phyloP scores from a whole-genome alignment of 805 yeast genomes.

The Ogataea wickerhamii region DNA sequence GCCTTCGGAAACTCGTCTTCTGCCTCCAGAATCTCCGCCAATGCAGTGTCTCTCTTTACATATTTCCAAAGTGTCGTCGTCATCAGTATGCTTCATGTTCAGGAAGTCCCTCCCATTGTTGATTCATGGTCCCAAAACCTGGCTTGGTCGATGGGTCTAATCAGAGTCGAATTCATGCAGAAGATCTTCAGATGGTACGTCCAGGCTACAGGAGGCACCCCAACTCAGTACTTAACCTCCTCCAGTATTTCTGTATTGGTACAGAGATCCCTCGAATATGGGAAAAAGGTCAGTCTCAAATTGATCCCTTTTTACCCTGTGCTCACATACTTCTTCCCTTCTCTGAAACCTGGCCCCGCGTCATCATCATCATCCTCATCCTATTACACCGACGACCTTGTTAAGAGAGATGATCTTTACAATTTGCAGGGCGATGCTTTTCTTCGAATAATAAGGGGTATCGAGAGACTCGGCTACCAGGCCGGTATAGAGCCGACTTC shows the following conservation, averaged over 20 bases:
- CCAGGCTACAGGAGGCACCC: slow-evolving; percentile 86
- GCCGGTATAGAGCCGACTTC: slow-evolving; percentile 80
- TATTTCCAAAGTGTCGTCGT: slow-evolving; percentile 89
- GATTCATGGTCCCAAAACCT: slow-evolving; percentile 88
- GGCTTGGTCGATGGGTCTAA: slow-evolving; percentile 94
- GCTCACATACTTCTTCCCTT: slow-evolving; percentile 18
- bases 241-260: slow-evolving; percentile 66
- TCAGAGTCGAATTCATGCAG: slow-evolving; percentile 78
- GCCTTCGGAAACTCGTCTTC: slow-evolving; percentile 85
- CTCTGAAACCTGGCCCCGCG: slow-evolving; percentile 6
- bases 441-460: slow-evolving; percentile 77
- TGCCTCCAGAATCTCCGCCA: slow-evolving; percentile 85
- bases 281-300: slow-evolving; percentile 12
- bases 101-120: slow-evolving; percentile 87
- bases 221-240: slow-evolving; percentile 61
- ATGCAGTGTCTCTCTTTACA: slow-evolving; percentile 74
- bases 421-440: slow-evolving; percentile 50
- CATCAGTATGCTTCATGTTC: slow-evolving; percentile 80
- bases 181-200: slow-evolving; percentile 79
- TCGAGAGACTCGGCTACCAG: slow-evolving; percentile 73
- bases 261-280: slow-evolving; percentile 53
- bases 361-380: not conserved
- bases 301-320: slow-evolving; percentile 18
- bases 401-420: slow-evolving; percentile 26
- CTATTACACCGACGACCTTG: slow-evolving; percentile 8